phyloP scores from a whole-genome alignment of 441 rosid genomes.

The California macrophylla region DNA sequence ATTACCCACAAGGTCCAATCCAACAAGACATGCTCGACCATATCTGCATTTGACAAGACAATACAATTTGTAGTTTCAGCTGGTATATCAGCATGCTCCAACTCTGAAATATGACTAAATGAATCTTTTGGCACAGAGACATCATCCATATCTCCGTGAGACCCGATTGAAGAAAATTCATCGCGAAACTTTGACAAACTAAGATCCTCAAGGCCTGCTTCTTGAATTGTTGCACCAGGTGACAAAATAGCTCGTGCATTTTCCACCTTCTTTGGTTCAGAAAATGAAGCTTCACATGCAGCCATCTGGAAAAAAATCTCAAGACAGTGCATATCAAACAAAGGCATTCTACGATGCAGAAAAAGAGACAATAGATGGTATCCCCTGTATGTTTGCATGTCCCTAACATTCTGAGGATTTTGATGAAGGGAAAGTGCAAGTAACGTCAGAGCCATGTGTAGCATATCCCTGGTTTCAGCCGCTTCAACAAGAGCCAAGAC shows the following conservation, averaged over 20 bases:
- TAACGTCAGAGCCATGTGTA: slow-evolving; percentile 89
- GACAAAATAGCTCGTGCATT: slow-evolving; percentile 32
- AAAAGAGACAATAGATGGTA: slow-evolving; percentile 96
- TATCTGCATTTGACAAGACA: slow-evolving; percentile 92
- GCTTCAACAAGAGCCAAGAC: slow-evolving; percentile 94
- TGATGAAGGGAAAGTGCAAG: slow-evolving; percentile 95
- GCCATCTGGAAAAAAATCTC: slow-evolving; percentile 97
- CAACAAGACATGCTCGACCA: slow-evolving; percentile 99
- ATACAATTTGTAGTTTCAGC: slow-evolving; percentile 96
- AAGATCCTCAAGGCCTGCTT: slow-evolving; percentile 75
- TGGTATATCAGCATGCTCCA: slow-evolving; percentile 66
- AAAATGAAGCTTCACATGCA: slow-evolving; percentile 98
- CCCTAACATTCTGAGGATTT: slow-evolving; percentile 89
- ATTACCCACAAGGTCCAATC: slow-evolving; percentile 99
- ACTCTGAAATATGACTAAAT: slow-evolving; percentile 90
- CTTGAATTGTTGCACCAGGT: slow-evolving; percentile 48
- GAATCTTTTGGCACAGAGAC: slow-evolving; percentile 86
- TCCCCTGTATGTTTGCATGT: slow-evolving; percentile 95
- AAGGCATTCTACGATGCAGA: slow-evolving; percentile 77
- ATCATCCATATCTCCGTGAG: slow-evolving; percentile 93
- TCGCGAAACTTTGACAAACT: slow-evolving; percentile 75
- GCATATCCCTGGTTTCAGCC: slow-evolving; percentile 92
- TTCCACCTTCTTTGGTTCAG: slow-evolving; percentile 77
- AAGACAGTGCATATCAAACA: slow-evolving; percentile 96
- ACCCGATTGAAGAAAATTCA: slow-evolving; percentile 83